Evolutionary conservation across 2,329 filamentous ascomycete genomes (phyloP).

Genomic region (Cytospora piceicola): DNA sequence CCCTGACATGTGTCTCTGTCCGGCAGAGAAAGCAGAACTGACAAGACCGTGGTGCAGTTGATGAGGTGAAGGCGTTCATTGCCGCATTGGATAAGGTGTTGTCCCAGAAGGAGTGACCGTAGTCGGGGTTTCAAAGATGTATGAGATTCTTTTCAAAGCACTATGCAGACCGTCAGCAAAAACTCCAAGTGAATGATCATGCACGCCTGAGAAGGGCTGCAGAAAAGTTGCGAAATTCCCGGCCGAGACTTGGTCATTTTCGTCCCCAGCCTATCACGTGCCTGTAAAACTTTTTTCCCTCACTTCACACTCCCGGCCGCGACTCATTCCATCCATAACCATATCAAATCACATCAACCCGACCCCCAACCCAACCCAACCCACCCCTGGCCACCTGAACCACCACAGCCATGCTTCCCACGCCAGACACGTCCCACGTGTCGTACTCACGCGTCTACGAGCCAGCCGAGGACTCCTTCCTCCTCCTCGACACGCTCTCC

Average conservation of each 20-base stretch:
- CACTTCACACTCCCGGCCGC: background rate
- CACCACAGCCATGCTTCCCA: slow-evolving; percentile 73
- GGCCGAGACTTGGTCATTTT: background rate
- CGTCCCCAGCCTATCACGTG: slow-evolving; percentile 27
- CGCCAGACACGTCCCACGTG: slow-evolving; percentile 90
- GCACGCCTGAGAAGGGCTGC: slow-evolving; percentile 13
- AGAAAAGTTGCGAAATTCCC: slow-evolving; percentile 1
- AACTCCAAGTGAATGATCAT: slow-evolving; percentile 9
- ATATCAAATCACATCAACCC: background rate
- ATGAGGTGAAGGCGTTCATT: slow-evolving; percentile 59
- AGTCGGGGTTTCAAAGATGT: background rate
- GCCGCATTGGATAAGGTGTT: slow-evolving; percentile 56
- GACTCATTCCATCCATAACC: background rate
- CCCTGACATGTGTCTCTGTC: background rate
- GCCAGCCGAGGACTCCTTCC: slow-evolving; percentile 92
- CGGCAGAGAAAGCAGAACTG: slow-evolving; percentile 22
- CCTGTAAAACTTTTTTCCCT: slow-evolving; percentile 17
- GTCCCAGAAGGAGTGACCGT: slow-evolving; percentile 34
- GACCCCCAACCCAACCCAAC: background rate
- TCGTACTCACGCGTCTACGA: slow-evolving; percentile 89
- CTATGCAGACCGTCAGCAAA: background rate
- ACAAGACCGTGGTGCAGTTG: slow-evolving; percentile 44
- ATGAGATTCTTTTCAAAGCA: background rate
- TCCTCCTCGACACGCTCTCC: slow-evolving; percentile 90
- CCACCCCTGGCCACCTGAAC: background rate